Conservation (phyloP, 2,329 filamentous ascomycete genomes). For the Fusarium sp. region DNA sequence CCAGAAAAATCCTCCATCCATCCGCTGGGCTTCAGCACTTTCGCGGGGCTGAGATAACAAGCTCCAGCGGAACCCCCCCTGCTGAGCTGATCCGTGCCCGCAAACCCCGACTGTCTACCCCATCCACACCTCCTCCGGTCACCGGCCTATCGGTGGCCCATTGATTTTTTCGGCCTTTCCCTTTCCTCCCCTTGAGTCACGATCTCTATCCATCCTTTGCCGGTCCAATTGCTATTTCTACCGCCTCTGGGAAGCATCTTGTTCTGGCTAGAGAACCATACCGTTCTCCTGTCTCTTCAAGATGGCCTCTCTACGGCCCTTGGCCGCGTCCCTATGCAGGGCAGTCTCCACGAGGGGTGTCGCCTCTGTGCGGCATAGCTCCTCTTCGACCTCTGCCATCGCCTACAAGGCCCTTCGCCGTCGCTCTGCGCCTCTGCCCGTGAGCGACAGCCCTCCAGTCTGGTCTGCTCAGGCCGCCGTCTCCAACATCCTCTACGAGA, state of each 20-base stretch:
- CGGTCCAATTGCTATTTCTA: slow-evolving; percentile 33
- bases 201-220: slow-evolving; percentile 19
- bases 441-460: slow-evolving; percentile 78
- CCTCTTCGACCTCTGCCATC: slow-evolving; percentile 85
- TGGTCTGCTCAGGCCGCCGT: slow-evolving; percentile 96
- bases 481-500: slow-evolving; percentile 99
- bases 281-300: slow-evolving; percentile 41
- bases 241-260: slow-evolving; percentile 41
- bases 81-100: slow-evolving; percentile 39
- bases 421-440: slow-evolving; percentile 86
- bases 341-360: slow-evolving; percentile 44
- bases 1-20: not conserved
- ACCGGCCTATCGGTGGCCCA: slow-evolving; percentile 41
- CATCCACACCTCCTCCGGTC: slow-evolving; percentile 38
- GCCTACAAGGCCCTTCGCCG: slow-evolving; percentile 98
- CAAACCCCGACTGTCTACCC: slow-evolving; percentile 13
- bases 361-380: slow-evolving; percentile 51
- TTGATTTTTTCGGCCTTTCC: slow-evolving; percentile 43
- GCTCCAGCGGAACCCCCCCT: slow-evolving; percentile 21
- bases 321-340: slow-evolving; percentile 55
- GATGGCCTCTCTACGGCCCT: slow-evolving; percentile 61
- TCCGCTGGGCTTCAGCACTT: slow-evolving; percentile 1
- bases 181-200: slow-evolving; percentile 43
- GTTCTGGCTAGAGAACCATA: slow-evolving; percentile 37
- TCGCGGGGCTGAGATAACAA: slow-evolving; percentile 7